Evolutionary conservation across 345 rosid species (phyloP).

Genomic region (Cardiospermum halicacabum): DNA sequence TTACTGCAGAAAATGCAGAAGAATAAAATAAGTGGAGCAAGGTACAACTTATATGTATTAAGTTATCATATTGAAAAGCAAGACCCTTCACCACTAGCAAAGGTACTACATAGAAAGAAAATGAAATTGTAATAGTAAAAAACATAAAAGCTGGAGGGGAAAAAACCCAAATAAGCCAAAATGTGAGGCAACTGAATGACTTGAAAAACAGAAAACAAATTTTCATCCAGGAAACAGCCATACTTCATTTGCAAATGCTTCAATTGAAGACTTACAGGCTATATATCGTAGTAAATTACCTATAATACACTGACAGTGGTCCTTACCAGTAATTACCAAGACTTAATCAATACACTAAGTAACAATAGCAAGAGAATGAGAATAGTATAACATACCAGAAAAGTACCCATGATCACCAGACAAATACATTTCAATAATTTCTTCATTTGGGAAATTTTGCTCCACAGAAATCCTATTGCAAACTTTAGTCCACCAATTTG

Average conservation of each 20-base stretch:
- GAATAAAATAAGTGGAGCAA: conserved; percentile 8
- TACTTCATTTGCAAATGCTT: not conserved
- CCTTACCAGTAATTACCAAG: not conserved
- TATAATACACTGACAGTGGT: not conserved
- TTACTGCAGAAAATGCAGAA: conserved; percentile 30
- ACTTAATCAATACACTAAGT: not conserved
- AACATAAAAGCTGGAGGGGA: conserved; percentile 5
- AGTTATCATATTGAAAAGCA: not conserved
- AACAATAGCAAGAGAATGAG: not conserved
- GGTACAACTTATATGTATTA: conserved; percentile 4
- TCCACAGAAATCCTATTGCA: conserved; percentile 54
- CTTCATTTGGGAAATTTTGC: conserved; percentile 60
- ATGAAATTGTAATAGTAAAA: not conserved
- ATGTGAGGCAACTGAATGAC: not conserved
- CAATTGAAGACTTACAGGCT: not conserved
- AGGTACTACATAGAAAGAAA: not conserved
- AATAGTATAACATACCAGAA: conserved; percentile 31
- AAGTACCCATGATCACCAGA: conserved; percentile 40
- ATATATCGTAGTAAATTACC: not conserved
- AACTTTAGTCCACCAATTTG: conserved; percentile 65
- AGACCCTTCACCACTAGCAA: not conserved
- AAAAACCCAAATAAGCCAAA: not conserved
- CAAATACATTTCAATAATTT: conserved; percentile 67
- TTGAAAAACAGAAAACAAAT: not conserved
- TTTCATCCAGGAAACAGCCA: not conserved